Evolutionary conservation across 2,329 filamentous ascomycete genomes (phyloP), one percentile per base, ranked within the genome.

Genomic region (Cladophialophora immunda): DNA sequence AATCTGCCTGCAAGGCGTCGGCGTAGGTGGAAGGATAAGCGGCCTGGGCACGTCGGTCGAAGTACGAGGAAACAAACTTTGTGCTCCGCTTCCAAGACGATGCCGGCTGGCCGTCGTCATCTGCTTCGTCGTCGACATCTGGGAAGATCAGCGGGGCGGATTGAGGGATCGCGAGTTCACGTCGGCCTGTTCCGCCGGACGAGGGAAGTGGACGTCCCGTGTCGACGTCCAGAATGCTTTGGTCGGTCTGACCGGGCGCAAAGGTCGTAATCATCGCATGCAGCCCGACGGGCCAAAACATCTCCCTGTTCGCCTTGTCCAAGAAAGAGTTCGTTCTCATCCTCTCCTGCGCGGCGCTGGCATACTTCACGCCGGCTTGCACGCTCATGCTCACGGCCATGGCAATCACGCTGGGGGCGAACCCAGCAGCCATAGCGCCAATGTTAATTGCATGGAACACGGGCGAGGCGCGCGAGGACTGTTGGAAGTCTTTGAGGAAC

Each of bases 261-360:
- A 53, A 53, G 9, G 50, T 53, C 19, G 50, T 53, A 13, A 53
- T 53, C 50, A 53, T 53, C 5, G 50, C 50, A 29, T 53, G 50
- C 50, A 53, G 27, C 9, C 50, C 50, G 6, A 53, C 50, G 27
- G 50, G 50, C 22, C 27, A 30, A n/a, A 53, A 53, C 50, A 53
- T 27, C 22, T 53, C 50, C 50, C 27, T 25, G 27, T 53, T 53
- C 50, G 50, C 50, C 50, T 53, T 53, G 50, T 53, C 50, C 9
- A 53, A n/a, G 27, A 13, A 53, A 25, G 6, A 17, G 22, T 53
- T 53, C n/a, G 50, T 53, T 27, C 50, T 25, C 22, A 15, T 6
- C 50, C 17, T 53, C 22, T 15, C 50, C 50, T 53, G 50, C 1
- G 5, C 5, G 22, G 50, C 50, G 22, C 27, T 53, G 50, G 27